A percentile compares a stretch with the other conserved stretches of the same genome.
These are phyloP conservation scores for Debaryomyces nepalensis DNA, from an alignment of 1,139 yeast species.

Conservation along the genomic window DNA sequence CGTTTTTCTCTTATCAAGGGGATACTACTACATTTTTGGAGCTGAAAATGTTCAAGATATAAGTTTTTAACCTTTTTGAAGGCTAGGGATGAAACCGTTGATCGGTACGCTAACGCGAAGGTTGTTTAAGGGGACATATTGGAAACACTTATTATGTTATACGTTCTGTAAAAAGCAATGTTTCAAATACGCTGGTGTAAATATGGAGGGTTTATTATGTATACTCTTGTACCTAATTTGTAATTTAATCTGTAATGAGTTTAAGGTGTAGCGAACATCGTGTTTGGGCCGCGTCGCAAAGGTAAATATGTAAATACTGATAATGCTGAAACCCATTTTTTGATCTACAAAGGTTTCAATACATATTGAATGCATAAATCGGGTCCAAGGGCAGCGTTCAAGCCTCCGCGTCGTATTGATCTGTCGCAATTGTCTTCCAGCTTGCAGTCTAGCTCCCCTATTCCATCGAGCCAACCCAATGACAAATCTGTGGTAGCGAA, in stretches of 20 bases:
- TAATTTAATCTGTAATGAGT: neutral
- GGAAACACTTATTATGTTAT: neutral
- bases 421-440: constrained; percentile 1
- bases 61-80: neutral
- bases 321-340: neutral
- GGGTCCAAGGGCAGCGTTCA: constrained; percentile 39
- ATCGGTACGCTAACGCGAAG: neutral
- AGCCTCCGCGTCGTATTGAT: constrained; percentile 36
- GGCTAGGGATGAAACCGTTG: neutral
- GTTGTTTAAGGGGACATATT: neutral
- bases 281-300: too few relatives aligned
- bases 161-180: neutral
- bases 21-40: constrained; percentile 44
- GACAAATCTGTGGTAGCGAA: neutral
- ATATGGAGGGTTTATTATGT: neutral
- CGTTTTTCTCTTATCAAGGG: constrained; percentile 35
- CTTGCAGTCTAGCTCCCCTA: constrained; percentile 1
- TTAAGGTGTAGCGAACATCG: too few relatives aligned
- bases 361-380: constrained; percentile 23
- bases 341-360: neutral
- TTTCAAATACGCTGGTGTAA: neutral
- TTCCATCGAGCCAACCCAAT: constrained; percentile 1
- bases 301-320: constrained; percentile 1
- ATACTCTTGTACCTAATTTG: constrained; percentile 1
- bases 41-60: constrained; percentile 17